Evolutionary conservation across 345 rosid species (phyloP).

Genomic region (Acer negundo): DNA sequence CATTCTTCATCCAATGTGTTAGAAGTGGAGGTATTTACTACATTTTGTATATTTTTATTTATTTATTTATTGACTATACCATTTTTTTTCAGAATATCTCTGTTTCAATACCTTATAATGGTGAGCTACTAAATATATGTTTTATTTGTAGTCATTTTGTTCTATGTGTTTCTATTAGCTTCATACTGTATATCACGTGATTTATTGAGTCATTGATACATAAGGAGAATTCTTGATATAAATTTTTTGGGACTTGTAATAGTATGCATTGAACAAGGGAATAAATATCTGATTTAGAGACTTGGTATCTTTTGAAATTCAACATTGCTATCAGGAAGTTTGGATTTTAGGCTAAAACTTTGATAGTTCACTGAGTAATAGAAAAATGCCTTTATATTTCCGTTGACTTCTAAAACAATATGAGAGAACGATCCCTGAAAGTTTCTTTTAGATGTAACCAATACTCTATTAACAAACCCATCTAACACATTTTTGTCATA

Average conservation of each 20-base stretch:
- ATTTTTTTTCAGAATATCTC: neutral
- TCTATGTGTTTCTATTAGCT: neutral
- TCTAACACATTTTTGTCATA: neutral
- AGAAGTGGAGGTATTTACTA: constrained; percentile 79
- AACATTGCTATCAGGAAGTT: neutral
- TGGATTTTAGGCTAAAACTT: neutral
- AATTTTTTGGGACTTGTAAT: neutral
- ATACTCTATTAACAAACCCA: neutral
- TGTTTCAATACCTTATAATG: neutral
- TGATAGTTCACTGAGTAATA: neutral
- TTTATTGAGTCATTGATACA: neutral
- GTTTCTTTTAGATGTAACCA: neutral
- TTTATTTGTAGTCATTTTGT: neutral
- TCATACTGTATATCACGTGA: neutral
- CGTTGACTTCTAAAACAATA: neutral
- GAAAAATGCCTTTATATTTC: neutral
- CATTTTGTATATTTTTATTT: neutral
- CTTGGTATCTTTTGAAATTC: constrained; percentile 8
- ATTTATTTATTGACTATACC: neutral
- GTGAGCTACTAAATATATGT: neutral
- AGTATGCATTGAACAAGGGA: neutral
- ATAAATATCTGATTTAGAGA: neutral
- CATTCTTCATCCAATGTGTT: constrained; percentile 94
- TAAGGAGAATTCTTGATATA: neutral
- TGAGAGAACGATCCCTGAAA: neutral